These are phyloP conservation scores for Trichoderma cornu-damae DNA, from an alignment of 2,329 filamentous ascomycete genomes.

Conservation along the genomic window DNA sequence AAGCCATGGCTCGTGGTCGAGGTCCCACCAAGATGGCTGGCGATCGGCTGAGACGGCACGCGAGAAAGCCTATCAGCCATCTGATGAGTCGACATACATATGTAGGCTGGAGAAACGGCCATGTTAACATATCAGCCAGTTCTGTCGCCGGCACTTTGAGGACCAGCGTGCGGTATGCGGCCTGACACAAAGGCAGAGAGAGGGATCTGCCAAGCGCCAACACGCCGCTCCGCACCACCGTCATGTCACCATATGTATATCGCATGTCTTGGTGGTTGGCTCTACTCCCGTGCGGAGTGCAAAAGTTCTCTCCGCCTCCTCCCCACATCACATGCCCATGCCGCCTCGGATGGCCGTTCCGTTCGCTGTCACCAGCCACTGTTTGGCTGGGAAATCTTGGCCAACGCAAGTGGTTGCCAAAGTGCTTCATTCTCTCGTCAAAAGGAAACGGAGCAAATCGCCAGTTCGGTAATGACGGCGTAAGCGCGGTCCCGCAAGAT, in stretches of 20 bases:
- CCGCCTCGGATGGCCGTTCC: too few species aligned
- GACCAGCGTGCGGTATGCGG: background rate
- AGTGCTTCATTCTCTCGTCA: too few species aligned
- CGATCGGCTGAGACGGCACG: slow-evolving; percentile 19
- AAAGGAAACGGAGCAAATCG: background rate
- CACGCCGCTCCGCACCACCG: too few species aligned
- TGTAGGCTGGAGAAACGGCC: background rate
- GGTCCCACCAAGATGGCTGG: slow-evolving; percentile 7
- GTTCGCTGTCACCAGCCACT: too few species aligned
- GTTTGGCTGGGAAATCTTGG: too few species aligned
- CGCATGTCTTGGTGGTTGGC: too few species aligned
- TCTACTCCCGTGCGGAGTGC: too few species aligned
- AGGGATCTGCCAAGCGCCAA: too few species aligned
- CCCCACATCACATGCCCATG: too few species aligned
- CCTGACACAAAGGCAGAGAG: background rate
- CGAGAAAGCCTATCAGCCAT: background rate
- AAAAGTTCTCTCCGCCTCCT: too few species aligned
- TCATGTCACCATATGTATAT: too few species aligned
- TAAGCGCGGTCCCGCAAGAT: slow-evolving; percentile 2
- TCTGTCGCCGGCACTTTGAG: background rate
- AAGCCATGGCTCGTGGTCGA: slow-evolving; percentile 3
- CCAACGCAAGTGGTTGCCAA: too few species aligned
- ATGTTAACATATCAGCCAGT: background rate
- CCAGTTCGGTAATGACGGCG: background rate
- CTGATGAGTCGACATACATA: background rate